Base-by-base conservation (phyloP, 192 early-diverging fungal genomes). In the Podila epigama region DNA sequence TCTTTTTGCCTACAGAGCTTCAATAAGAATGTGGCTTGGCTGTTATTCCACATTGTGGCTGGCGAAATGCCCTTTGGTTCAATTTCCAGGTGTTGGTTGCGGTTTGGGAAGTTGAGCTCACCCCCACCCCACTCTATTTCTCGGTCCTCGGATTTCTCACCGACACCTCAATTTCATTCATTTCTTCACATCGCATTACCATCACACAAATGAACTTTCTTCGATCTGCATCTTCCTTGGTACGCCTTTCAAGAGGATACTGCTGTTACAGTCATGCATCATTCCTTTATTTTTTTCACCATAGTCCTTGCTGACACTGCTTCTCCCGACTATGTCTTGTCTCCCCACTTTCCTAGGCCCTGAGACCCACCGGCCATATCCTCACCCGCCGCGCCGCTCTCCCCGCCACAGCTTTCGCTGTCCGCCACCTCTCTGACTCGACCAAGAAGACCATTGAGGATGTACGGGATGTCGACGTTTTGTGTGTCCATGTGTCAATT, bases 371-470 rank as follows among this genome's bases (percentile, higher is more conserved):
- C 57, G 64, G 60, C 69, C 70, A 68, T 37, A 65, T 72, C 42
- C 33, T 80, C 25, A 70, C 68, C 51, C 66, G 63, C 29, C 68
- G 64, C 25, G 56, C 78, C 28, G 78, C 69, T 16, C 68, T 80
- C n/a, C 78, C 69, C 33, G 65, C 78, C 42, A 66, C 67, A 12
- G 34, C 60, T 32, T 80, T 80, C 28, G 68, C 68, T 29, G 62
- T 66, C 5, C 81, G 81, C 40, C 59, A 69, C 58, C 36, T 82
- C 28, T 70, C 69, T 3, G 77, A 82, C 32, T 71, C 72, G 18
- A 65, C 81, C 69, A 82, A 79, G 62, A 70, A 64, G 64, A 62
- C 68, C 36, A 82, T 82, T 51, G 81, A 82, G 54, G 63, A 70
- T 62, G 80, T 81, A 81, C 27, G n/a, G 66, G 56, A 12, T 35